These are phyloP conservation scores for Breynia disticha DNA, from an alignment of 441 rosid species.

Conservation along the genomic window DNA sequence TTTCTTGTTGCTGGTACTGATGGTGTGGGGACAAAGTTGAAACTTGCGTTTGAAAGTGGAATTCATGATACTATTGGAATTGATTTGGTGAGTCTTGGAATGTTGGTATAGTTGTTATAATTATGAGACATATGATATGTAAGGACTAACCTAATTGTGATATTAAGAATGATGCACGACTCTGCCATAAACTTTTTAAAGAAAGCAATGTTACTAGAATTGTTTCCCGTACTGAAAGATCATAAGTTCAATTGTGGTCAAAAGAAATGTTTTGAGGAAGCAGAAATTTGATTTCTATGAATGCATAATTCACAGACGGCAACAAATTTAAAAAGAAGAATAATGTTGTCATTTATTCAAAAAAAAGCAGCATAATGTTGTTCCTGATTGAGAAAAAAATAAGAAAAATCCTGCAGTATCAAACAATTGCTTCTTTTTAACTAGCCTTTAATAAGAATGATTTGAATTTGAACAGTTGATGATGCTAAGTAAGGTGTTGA, in stretches of 20 bases:
- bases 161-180: no score
- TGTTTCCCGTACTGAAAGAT: not conserved
- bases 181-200: not conserved
- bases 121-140: conserved; percentile 24
- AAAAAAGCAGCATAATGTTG: no score
- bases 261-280: not conserved
- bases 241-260: no score
- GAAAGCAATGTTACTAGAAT: not conserved
- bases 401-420: no score
- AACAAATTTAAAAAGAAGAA: not conserved
- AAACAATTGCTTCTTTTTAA: no score
- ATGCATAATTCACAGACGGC: conserved; percentile 14
- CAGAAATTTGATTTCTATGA: conserved; percentile 25
- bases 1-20: conserved; percentile 92
- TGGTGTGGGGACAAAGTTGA: conserved; percentile 95
- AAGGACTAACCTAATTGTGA: not conserved
- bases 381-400: no score
- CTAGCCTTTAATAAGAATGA: no score
- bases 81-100: conserved; percentile 51
- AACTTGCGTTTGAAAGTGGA: conserved; percentile 85
- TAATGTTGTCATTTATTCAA: no score
- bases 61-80: conserved; percentile 86
- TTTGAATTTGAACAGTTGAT: no score
- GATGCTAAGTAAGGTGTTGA: no score
- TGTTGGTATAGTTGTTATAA: conserved; percentile 31